These are phyloP conservation scores for Alternaria ventricosa DNA, from an alignment of 2,329 filamentous ascomycete species.

Conservation along the genomic window DNA sequence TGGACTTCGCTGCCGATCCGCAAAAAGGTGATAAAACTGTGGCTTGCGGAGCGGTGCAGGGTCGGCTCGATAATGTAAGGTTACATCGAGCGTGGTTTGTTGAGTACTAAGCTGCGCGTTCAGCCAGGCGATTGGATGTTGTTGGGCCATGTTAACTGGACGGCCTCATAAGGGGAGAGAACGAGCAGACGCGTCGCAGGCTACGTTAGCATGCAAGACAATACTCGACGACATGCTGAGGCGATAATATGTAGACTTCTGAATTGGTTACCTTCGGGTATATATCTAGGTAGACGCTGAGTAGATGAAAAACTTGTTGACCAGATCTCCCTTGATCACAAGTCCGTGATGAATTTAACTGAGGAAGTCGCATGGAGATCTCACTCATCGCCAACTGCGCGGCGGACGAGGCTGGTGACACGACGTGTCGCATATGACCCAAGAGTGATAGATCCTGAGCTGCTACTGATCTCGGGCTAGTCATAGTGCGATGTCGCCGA, in stretches of 20 bases:
- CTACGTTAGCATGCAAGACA: background rate
- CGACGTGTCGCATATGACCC: too few species aligned
- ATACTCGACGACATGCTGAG: background rate
- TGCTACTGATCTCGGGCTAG: too few species aligned
- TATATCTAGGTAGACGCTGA: too few species aligned
- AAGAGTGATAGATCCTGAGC: too few species aligned
- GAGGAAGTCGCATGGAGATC: background rate
- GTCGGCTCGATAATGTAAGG: background rate
- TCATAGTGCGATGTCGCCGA: background rate
- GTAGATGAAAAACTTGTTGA: too few species aligned
- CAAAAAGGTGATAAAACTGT: background rate
- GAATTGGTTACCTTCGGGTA: too few species aligned
- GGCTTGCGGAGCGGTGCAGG: background rate
- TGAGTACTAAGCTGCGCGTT: background rate
- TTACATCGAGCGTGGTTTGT: background rate
- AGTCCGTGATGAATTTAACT: too few species aligned
- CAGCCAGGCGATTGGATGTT: fast-evolving
- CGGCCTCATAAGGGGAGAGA: too few species aligned
- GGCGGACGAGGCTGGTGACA: too few species aligned
- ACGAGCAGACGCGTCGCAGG: background rate
- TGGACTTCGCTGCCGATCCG: background rate
- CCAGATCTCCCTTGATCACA: too few species aligned
- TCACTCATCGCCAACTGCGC: background rate
- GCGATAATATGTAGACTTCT: too few species aligned
- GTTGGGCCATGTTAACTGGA: background rate